These are phyloP conservation scores for Pyrenula aspistea DNA, from an alignment of 495 filamentous ascomycete genomes.

Conservation along the genomic window DNA sequence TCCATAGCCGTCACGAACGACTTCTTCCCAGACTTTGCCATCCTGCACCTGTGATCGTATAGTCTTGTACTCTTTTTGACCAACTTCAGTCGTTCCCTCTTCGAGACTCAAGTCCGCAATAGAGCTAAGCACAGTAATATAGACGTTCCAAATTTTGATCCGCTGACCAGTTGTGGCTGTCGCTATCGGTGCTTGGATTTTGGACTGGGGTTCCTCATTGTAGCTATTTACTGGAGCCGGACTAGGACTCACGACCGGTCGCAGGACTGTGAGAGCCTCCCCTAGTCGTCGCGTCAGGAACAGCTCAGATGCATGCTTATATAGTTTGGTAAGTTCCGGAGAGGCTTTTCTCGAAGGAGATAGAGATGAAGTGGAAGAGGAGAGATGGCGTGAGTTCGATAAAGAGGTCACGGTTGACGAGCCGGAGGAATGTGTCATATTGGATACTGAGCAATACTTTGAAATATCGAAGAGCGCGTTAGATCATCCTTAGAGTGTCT, in stretches of 20 bases:
- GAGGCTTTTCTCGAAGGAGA: conserved; percentile 42
- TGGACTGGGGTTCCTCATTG: conserved; percentile 20
- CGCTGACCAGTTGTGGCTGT: conserved; percentile 61
- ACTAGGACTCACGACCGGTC: conserved; percentile 55
- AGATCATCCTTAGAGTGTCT: no score
- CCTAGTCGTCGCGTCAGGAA: conserved; percentile 86
- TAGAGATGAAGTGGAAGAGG: conserved; percentile 35
- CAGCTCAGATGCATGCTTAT: conserved; percentile 79
- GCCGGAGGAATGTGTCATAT: neutral
- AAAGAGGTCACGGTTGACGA: conserved; percentile 11
- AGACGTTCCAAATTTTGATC: conserved; percentile 95
- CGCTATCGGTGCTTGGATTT: conserved; percentile 52
- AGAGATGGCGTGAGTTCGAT: conserved; percentile 31
- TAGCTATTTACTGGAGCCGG: conserved; percentile 18
- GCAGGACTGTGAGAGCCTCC: conserved; percentile 72
- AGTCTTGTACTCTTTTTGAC: conserved; percentile 67
- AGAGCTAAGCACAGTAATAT: conserved; percentile 83
- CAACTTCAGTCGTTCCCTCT: conserved; percentile 79
- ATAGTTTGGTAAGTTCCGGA: conserved; percentile 65
- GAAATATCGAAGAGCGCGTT: no score
- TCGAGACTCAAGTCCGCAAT: conserved; percentile 80
- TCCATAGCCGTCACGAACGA: conserved; percentile 73
- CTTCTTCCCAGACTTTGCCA: conserved; percentile 85
- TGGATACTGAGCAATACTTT: no score
- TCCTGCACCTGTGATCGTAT: conserved; percentile 71